phyloP scores from a whole-genome alignment of 495 filamentous ascomycete genomes.

The Penicillium soppii region DNA sequence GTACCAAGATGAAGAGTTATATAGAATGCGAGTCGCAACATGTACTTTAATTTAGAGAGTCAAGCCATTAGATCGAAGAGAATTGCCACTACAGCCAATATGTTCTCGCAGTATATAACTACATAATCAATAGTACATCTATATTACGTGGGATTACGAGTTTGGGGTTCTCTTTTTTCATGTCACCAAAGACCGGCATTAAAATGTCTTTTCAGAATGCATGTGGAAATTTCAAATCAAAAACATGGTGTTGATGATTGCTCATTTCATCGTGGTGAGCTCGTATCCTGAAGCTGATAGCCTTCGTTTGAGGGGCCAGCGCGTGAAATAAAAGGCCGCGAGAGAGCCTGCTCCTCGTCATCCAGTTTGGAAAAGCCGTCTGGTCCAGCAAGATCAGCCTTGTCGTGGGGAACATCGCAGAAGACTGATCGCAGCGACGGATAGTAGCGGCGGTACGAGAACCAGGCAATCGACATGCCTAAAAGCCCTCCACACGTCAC shows the following conservation, averaged over 20 bases:
- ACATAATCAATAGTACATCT: too few relatives aligned
- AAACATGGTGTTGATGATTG: not conserved
- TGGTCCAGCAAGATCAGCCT: constrained; percentile 27
- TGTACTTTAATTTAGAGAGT: too few relatives aligned
- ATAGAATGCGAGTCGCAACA: too few relatives aligned
- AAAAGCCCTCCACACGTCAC: constrained; percentile 75
- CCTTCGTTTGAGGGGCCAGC: constrained; percentile 19
- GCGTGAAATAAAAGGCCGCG: constrained; percentile 10
- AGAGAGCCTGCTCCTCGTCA: constrained; percentile 48
- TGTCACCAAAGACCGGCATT: too few relatives aligned
- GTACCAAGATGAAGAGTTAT: too few relatives aligned
- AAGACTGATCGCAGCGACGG: constrained; percentile 46
- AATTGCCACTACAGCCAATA: too few relatives aligned
- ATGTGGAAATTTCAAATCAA: not conserved
- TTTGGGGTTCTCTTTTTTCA: too few relatives aligned
- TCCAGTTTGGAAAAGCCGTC: constrained; percentile 46
- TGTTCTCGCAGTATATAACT: too few relatives aligned
- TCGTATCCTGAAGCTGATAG: constrained; percentile 26
- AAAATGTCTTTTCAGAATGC: not conserved
- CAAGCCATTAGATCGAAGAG: too few relatives aligned
- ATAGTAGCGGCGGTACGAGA: constrained; percentile 76
- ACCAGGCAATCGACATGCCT: constrained; percentile 72
- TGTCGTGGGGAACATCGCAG: constrained; percentile 58
- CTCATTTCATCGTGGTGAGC: not conserved
- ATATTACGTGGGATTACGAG: too few relatives aligned